Evolutionary conservation across 202 grass and related monocot genomes (phyloP).

Genomic region (Cymbopogon flexuosus): DNA sequence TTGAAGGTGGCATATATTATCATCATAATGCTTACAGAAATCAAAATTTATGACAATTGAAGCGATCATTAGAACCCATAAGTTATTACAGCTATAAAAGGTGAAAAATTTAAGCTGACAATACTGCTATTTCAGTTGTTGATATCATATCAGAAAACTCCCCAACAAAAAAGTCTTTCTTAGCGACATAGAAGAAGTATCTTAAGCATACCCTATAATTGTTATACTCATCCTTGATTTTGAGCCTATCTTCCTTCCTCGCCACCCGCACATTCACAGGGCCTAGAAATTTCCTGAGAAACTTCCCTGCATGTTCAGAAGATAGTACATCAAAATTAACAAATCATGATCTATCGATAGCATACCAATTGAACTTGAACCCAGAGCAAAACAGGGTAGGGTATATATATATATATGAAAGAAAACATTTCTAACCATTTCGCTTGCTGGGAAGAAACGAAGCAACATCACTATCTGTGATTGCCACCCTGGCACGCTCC

Average conservation of each 20-base stretch:
- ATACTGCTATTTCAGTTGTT: not conserved
- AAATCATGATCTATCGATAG: conserved; percentile 1
- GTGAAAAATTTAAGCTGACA: not conserved
- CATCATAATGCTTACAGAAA: not conserved
- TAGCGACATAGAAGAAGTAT: not conserved
- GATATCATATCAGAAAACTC: not conserved
- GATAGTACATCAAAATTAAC: not conserved
- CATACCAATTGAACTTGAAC: conserved; percentile 2
- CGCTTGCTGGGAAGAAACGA: conserved; percentile 64
- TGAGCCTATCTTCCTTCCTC: conserved; percentile 82
- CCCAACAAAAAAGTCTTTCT: not conserved
- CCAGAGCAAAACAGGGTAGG: not conserved
- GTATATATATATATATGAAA: not conserved
- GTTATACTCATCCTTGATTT: conserved; percentile 98
- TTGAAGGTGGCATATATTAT: not conserved
- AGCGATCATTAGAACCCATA: not conserved
- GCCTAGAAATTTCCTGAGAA: conserved; percentile 69
- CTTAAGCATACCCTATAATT: conserved; percentile 64
- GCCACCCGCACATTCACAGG: conserved; percentile 70
- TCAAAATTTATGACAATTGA: not conserved
- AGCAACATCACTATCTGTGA: conserved; percentile 67
- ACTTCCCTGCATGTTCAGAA: conserved; percentile 46
- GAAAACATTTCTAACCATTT: conserved; percentile 45
- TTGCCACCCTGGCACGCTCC: conserved; percentile 58
- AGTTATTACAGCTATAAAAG: not conserved